Conservation (phyloP, 2,329 filamentous ascomycete species). For the Penicillium concentricum region DNA sequence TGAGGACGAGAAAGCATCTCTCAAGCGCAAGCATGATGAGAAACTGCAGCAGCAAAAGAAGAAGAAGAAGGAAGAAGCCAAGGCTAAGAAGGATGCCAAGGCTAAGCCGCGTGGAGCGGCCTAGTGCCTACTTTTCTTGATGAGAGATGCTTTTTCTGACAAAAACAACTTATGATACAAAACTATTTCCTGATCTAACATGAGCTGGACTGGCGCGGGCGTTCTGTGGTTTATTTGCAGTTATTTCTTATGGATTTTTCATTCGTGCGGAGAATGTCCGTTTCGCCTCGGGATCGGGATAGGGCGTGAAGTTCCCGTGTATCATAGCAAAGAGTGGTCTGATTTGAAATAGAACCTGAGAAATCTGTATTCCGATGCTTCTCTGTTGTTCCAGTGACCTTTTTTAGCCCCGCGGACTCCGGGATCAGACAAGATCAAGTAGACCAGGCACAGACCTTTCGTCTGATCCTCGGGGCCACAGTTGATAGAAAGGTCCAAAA, state of each 20-base stretch:
- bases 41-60: constrained; percentile 92
- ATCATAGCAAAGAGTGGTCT: constrained; percentile 8
- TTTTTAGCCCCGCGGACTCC: neutral
- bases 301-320: constrained; percentile 12
- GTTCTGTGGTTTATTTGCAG: constrained; percentile 9
- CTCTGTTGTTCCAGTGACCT: neutral
- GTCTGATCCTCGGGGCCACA: constrained; percentile 14
- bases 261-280: neutral
- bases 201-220: constrained; percentile 16
- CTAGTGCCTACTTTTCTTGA: constrained; percentile 32
- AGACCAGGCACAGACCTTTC: neutral
- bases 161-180: constrained; percentile 1
- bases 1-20: constrained; percentile 74
- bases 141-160: neutral
- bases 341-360: neutral
- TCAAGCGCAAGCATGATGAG: constrained; percentile 93
- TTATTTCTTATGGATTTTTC: constrained; percentile 6
- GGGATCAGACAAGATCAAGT: constrained; percentile 12
- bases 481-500: neutral
- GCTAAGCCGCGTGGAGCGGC: constrained; percentile 72
- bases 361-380: neutral
- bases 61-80: constrained; percentile 89
- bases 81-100: constrained; percentile 91
- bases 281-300: neutral
- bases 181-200: constrained; percentile 8